Evolutionary conservation across 768 basidiomycete genomes (phyloP).

Genomic region (Piloderma croceum): DNA sequence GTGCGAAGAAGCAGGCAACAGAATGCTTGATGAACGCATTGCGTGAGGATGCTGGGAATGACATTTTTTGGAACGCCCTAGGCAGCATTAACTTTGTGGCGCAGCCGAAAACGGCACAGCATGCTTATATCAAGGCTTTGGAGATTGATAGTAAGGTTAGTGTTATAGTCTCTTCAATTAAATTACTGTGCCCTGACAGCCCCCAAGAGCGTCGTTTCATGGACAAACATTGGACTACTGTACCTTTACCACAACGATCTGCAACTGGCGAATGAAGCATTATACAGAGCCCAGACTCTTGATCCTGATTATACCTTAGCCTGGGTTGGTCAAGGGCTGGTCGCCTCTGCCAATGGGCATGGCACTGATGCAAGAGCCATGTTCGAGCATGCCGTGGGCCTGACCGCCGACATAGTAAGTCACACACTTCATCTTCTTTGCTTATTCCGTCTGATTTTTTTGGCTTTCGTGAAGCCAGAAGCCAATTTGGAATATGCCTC

Average conservation of each 20-base stretch:
- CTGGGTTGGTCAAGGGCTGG: conserved; percentile 86
- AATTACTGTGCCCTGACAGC: neutral
- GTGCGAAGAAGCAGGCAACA: conserved; percentile 38
- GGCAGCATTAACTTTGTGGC: conserved; percentile 65
- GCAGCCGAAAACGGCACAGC: conserved; percentile 75
- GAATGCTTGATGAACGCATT: conserved; percentile 66
- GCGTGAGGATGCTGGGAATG: conserved; percentile 63
- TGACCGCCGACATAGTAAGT: conserved; percentile 55
- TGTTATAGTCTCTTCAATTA: conserved; percentile 6
- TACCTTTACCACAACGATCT: conserved; percentile 75
- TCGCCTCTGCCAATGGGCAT: conserved; percentile 58
- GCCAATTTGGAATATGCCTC: conserved; percentile 75
- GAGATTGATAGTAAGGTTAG: conserved; percentile 80
- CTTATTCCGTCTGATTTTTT: neutral
- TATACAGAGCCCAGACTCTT: conserved; percentile 82
- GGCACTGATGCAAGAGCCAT: conserved; percentile 57
- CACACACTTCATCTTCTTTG: neutral
- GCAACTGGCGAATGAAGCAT: conserved; percentile 80
- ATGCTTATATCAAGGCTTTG: conserved; percentile 85
- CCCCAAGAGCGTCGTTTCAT: conserved; percentile 60
- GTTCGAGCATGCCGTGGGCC: conserved; percentile 65
- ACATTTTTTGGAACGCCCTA: conserved; percentile 76
- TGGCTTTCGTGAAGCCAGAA: conserved; percentile 60
- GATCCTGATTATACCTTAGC: conserved; percentile 86
- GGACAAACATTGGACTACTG: conserved; percentile 86